Base-by-base conservation (phyloP, 371 early-diverging fungal genomes). In the Haplosporangium sp. region DNA sequence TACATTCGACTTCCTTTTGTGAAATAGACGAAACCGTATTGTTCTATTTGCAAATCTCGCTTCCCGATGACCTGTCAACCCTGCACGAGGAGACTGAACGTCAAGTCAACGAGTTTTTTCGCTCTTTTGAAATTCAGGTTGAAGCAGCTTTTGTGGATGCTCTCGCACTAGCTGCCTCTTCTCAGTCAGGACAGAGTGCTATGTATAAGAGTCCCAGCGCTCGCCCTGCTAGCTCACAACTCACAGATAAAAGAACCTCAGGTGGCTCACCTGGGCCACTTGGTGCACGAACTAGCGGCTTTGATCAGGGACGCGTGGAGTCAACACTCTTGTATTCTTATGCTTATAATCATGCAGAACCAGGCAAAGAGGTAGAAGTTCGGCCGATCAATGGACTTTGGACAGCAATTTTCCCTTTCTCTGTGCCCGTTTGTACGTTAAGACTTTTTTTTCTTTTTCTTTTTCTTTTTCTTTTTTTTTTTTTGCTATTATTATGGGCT, bases 401-500 rank as follows among this genome's bases (percentile, higher is more conserved):
- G 78, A 87, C 87, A 17, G 89, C 88, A 40, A 83, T 90, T 47
- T 86, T 88, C 62, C 89, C 88, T 4, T 83, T 91, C 61, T 69
- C 85, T 7, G 83, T 91, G 3, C 90, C 92, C 42, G 87, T 91
- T 37, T 87, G 91, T 91, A 87, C 50, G 50, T 50, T 50, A n/a
- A 3, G 4, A 50, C 27, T 27, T 27, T 27, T 27, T 27, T 1
- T 27, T 27, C 1, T 27, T 27, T 27, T 27, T 27, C 1, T 27
- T 27, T 27, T 27, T 27, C n/a, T n/a, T n/a, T n/a, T n/a, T n/a
- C n/a, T n/a, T n/a, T 27, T 27, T 27, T 27, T 27, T 27, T 27
- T 27, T 27, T 27, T 27, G 27, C 27, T 27, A 27, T 27, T 27
- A 27, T 27, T 27, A 27, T 27, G 27, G 27, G 27, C 27, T 1